Evolutionary conservation across 202 grass and related monocot genomes (phyloP), one percentile per base, ranked within the genome.

Genomic region (Zizania palustris): DNA sequence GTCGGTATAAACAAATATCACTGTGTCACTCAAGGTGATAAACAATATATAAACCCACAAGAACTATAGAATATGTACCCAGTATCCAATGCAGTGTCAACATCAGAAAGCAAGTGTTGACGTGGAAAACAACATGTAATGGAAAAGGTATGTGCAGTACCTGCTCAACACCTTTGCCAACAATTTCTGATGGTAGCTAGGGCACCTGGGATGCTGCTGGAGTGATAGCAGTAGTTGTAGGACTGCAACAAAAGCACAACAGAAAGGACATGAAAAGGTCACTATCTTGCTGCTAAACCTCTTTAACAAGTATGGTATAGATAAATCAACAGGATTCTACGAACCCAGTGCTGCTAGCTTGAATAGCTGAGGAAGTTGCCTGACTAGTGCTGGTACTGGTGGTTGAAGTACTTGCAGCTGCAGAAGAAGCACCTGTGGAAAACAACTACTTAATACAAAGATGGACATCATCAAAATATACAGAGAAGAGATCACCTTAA

Each of bases 151-250:
- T 63, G 51, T 41, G 15, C 35, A 76, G 2, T 93, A 99, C 96
- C 85, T 99, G 88, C 78, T 96, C 96, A 4, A 93, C 96, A 77
- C 66, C 55, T 99, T 96, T 99, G 59, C 96, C 96, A 87, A 85
- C 77, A 81, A 99, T 96, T 76, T 99, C 96, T 74, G 92, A 99
- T 75, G 96, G 96, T 45, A 95, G 83, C 63, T 93, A 96, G 40
- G 87, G 87, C 69, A 83, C 68, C 72, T 88, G 96, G 35, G 70
- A 40, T 15, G 74, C 38, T 57, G 80, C 60, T 82, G 90, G 71
- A 79, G 81, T 85, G 64, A 88, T 72, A 58, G 86, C 82, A 82
- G 66, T 75, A 46, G 76, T 73, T 57, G 69, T 63, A 68, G 84
- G 67, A 64, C 91, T 97, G 76, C 72, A 85, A 33, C 66, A 28